These are phyloP conservation scores for Thelonectria blattea DNA, from an alignment of 2,329 filamentous ascomycete genomes.

Conservation along the genomic window DNA sequence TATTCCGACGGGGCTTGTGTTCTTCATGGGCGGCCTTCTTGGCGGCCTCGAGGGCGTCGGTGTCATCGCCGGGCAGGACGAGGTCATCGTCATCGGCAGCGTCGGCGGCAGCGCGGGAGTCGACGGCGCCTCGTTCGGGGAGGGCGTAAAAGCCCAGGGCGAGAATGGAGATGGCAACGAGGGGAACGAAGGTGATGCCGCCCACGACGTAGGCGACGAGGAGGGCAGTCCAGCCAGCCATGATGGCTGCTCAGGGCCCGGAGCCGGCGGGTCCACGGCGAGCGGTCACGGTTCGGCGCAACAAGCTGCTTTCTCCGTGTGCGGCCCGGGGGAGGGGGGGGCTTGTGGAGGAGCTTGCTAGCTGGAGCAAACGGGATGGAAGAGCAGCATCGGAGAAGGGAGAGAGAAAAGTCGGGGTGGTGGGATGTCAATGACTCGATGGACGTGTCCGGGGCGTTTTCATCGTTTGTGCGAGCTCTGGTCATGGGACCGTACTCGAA, in stretches of 20 bases:
- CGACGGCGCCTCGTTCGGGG: conserved; percentile 57
- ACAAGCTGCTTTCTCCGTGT: conserved; percentile 2
- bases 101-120: conserved; percentile 38
- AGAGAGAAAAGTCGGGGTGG: neutral
- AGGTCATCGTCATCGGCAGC: conserved; percentile 49
- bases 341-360: conserved; percentile 15
- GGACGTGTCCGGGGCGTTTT: neutral
- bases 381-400: conserved; percentile 15
- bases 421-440: conserved; percentile 8
- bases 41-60: conserved; percentile 65
- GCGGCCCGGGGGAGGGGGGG: conserved; percentile 2
- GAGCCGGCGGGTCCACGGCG: conserved; percentile 29
- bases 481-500: conserved; percentile 16
- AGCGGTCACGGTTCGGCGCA: conserved; percentile 13
- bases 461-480: conserved; percentile 10
- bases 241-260: conserved; percentile 40
- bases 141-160: conserved; percentile 73
- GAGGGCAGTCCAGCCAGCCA: conserved; percentile 63
- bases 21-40: conserved; percentile 66
- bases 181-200: conserved; percentile 85
- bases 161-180: conserved; percentile 67
- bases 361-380: conserved; percentile 11
- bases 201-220: conserved; percentile 82
- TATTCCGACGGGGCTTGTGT: conserved; percentile 58
- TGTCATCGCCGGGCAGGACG: conserved; percentile 68